Evolutionary conservation across 2,329 filamentous ascomycete genomes (phyloP).

Genomic region (Pseudogymnoascus sp.): DNA sequence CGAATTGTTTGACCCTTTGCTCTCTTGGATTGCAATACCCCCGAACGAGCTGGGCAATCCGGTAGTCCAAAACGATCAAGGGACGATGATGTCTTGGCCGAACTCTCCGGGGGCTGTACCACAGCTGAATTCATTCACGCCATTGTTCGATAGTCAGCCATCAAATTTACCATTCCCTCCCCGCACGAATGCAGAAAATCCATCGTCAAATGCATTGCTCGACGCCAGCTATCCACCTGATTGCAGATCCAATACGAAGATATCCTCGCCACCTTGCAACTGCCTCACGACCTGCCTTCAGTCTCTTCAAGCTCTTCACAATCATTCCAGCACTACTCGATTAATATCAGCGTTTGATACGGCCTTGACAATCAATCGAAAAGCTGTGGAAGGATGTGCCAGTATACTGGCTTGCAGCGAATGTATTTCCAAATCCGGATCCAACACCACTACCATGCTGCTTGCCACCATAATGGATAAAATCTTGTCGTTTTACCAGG

Average conservation of each 20-base stretch:
- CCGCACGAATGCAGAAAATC: background rate
- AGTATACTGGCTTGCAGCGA: constrained; percentile 38
- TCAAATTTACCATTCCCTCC: background rate
- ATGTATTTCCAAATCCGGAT: constrained; percentile 37
- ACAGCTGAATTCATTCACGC: background rate
- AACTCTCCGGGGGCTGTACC: background rate
- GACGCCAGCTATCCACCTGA: background rate
- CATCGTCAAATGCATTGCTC: background rate
- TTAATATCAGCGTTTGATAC: constrained; percentile 35
- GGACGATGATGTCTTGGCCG: background rate
- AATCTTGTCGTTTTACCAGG: constrained; percentile 39
- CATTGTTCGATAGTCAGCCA: background rate
- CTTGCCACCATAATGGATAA: constrained; percentile 42
- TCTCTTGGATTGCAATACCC: background rate
- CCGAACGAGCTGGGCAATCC: background rate
- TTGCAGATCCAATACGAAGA: background rate
- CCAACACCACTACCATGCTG: constrained; percentile 40
- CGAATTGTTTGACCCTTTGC: constrained; percentile 15
- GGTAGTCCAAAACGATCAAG: background rate
- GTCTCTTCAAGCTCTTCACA: constrained; percentile 40
- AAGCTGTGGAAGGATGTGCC: constrained; percentile 41
- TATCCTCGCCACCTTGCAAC: constrained; percentile 28
- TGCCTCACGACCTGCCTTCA: constrained; percentile 41
- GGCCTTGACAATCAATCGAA: constrained; percentile 38
- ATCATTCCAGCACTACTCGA: constrained; percentile 32